Evolutionary conservation across 345 rosid species (phyloP), one percentile per base, ranked within the genome.

Genomic region (Ricinus communis): DNA sequence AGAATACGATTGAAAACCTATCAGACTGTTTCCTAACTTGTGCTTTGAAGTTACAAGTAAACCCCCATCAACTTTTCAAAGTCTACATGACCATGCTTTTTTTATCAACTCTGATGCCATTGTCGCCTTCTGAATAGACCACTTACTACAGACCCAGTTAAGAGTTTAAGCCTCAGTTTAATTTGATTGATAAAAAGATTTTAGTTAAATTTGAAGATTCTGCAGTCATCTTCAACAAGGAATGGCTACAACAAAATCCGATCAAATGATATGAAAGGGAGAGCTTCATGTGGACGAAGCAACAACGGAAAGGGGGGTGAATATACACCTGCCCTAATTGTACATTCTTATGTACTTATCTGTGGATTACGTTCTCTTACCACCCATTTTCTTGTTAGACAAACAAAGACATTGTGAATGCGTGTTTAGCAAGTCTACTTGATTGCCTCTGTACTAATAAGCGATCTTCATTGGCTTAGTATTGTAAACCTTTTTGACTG

Each of bases 401-500:
- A n/a, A n/a, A n/a, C n/a, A n/a, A n/a, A n/a, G n/a, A n/a, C n/a
- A n/a, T n/a, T 18, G 25, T 41, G 10, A 43, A 69, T 27, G 45
- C 43, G 56, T 70, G 10, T 47, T 0, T 11, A 22, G 15, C 55
- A 47, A 58, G 72, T 21, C 41, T 50, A 46, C 54, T 70, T 8
- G 57, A 69, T 58, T 30, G 30, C 13, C 54, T 19, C 27, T 55
- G 43, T 57, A 31, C 41, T 45, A 13, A 57, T n/a, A n/a, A n/a
- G n/a, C n/a, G n/a, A n/a, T n/a, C n/a, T n/a, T 69, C 51, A 27
- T 27, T 40, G 49, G 2, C 7, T 40, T 28, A 18, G 21, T 21
- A 21, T 63, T 38, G 10, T 21, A 13, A 27, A n/a, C 65, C 15
- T 61, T 61, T 68, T 71, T 71, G 74, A 71, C 67, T 51, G 12